phyloP scores from a whole-genome alignment of 2,329 filamentous ascomycete species.

The Didymella segeticola region DNA sequence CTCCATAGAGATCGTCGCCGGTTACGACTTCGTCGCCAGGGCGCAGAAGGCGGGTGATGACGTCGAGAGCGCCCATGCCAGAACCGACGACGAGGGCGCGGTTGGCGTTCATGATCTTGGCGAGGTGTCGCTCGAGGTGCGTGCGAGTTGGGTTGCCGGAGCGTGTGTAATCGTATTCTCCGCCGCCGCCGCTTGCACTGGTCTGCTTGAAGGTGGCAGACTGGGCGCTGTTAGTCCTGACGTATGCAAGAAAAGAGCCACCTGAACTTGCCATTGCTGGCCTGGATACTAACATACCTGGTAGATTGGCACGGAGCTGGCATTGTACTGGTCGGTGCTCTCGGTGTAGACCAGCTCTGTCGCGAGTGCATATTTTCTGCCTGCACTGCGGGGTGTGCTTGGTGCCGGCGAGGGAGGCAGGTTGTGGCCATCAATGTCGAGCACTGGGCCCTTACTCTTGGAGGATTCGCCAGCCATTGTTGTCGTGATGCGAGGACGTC shows the following conservation, averaged over 20 bases:
- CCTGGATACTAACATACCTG: constrained; percentile 61
- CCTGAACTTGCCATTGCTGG: neutral
- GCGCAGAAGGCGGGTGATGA: constrained; percentile 87
- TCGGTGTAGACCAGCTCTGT: constrained; percentile 98
- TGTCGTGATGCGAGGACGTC: constrained; percentile 17
- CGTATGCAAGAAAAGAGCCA: neutral
- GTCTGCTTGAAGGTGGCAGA: constrained; percentile 98
- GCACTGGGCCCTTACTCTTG: constrained; percentile 44
- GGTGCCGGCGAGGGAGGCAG: constrained; percentile 76
- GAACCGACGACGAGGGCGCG: constrained; percentile 92
- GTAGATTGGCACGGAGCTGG: constrained; percentile 96
- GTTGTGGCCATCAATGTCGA: constrained; percentile 50
- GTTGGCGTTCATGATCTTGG: constrained; percentile 97
- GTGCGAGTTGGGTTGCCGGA: constrained; percentile 96
- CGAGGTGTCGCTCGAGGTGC: constrained; percentile 93
- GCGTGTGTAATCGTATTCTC: constrained; percentile 97
- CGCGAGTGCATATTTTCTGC: constrained; percentile 88
- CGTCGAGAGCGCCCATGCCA: constrained; percentile 96
- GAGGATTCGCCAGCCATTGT: constrained; percentile 44
- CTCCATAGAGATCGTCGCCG: constrained; percentile 95
- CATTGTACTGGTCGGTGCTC: constrained; percentile 93
- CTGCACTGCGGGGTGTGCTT: constrained; percentile 79
- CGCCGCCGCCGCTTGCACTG: constrained; percentile 75
- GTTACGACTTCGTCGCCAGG: constrained; percentile 97
- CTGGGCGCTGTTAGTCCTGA: constrained; percentile 49